Evolutionary conservation across 2,329 filamentous ascomycete genomes (phyloP), one percentile per base, ranked within the genome.

Genomic region (Cytospora piceae): DNA sequence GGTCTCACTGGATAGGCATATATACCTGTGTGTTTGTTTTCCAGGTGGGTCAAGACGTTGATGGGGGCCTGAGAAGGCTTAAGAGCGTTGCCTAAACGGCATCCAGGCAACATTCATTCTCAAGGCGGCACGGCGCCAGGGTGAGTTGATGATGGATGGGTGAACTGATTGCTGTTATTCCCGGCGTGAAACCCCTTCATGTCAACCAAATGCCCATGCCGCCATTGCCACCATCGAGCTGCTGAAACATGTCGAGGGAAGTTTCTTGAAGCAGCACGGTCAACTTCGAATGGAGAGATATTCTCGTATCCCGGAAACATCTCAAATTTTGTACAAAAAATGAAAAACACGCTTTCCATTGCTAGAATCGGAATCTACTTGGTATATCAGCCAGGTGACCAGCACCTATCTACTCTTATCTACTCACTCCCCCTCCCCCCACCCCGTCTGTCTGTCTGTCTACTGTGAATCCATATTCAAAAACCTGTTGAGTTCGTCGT

Each of bases 391-490:
- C 9, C 20, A 22, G n/a, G 42, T 49, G 42, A 22, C 42, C 42
- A 49, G 42, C 42, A 49, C 42, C 39, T n/a, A 6, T 42, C 39
- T n/a, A 49, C 42, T 22, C n/a, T 22, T 4, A 24, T 24, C n/a
- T 12, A 49, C 6, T 22, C 17, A n/a, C 17, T 17, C 15, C 17
- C 17, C 17, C 14, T 12, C 9, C 15, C 15, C 5, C 17, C 14
- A 2, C 37, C 17, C 14, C 37, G 27, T 29, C 11, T 52, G 27
- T 39, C 63, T 55, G 12, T 24, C 4, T 57, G 11, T 54, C 58
- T 67, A 67, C 24, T 67, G 63, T 12, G 63, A 57, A 9, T 63
- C 66, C 63, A 67, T 67, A 14, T 67, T 63, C 17, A 67, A 29
- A 37, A 55, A 67, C 14, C 59, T 67, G 32, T 51, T 32, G 17